Evolutionary conservation across 2,329 filamentous ascomycete species (phyloP).

Genomic region (Catunica adiposa): DNA sequence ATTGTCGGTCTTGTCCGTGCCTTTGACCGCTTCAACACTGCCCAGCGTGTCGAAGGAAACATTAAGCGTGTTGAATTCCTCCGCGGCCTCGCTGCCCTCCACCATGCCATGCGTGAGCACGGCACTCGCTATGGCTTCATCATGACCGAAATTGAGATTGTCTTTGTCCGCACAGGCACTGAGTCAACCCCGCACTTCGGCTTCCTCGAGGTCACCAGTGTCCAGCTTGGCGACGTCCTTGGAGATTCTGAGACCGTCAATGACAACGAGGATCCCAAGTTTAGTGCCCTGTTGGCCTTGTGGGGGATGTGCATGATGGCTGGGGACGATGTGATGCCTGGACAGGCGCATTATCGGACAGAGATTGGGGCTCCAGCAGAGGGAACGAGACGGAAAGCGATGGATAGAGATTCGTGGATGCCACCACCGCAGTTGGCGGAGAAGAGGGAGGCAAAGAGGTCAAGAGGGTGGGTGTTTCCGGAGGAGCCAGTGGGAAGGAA

Average conservation of each 20-base stretch:
- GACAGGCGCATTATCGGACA: constrained; percentile 46
- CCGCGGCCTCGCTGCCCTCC: constrained; percentile 67
- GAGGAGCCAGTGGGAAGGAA: constrained; percentile 57
- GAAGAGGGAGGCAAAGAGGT: constrained; percentile 61
- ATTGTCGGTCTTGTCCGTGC: constrained; percentile 76
- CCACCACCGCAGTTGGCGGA: constrained; percentile 54
- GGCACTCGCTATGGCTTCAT: constrained; percentile 90
- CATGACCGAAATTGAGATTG: constrained; percentile 86
- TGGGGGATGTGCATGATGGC: constrained; percentile 65
- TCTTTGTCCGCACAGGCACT: constrained; percentile 68
- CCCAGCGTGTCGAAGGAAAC: constrained; percentile 74
- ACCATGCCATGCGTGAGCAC: constrained; percentile 86
- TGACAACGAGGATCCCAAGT: constrained; percentile 17
- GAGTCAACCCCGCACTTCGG: constrained; percentile 66
- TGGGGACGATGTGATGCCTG: constrained; percentile 39
- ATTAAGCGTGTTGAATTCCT: constrained; percentile 81
- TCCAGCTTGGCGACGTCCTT: constrained; percentile 34
- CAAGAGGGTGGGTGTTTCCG: constrained; percentile 58
- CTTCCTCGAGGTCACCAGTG: constrained; percentile 58
- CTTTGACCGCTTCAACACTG: constrained; percentile 89
- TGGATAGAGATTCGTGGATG: constrained; percentile 60
- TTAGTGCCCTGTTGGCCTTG: constrained; percentile 57
- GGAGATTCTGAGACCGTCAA: constrained; percentile 19
- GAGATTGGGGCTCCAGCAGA: constrained; percentile 63
- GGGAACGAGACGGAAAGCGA: constrained; percentile 51